Conservation (phyloP, 2,329 filamentous ascomycete species). For the Fusarium continuum region DNA sequence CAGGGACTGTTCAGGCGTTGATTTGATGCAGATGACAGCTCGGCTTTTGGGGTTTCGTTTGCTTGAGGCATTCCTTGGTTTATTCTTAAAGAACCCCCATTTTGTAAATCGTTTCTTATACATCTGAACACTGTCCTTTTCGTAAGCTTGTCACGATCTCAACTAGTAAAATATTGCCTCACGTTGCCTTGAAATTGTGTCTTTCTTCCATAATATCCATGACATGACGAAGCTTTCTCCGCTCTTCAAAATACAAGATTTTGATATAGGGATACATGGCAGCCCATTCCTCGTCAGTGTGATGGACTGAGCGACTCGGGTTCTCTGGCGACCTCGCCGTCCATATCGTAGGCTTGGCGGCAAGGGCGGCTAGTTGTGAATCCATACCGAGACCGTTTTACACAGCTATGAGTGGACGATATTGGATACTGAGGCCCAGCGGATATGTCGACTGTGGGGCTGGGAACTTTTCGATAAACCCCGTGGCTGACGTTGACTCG, state of each 20-base stretch:
- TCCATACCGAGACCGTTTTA: background rate
- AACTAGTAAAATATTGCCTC: background rate
- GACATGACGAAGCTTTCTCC: slow-evolving; percentile 16
- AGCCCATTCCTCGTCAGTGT: slow-evolving; percentile 14
- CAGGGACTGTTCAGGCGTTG: background rate
- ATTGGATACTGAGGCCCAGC: background rate
- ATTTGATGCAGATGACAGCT: background rate
- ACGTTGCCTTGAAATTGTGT: slow-evolving; percentile 26
- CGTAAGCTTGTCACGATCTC: background rate
- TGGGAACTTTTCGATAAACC: background rate
- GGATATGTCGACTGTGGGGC: background rate
- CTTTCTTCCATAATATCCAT: slow-evolving; percentile 21
- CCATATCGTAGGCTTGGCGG: background rate
- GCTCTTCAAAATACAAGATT: slow-evolving; percentile 6
- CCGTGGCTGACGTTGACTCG: background rate
- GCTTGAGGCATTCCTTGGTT: background rate
- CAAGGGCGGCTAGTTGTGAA: background rate
- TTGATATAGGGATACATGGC: slow-evolving; percentile 6
- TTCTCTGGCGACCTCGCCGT: background rate
- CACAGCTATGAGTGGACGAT: background rate
- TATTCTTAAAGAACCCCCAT: slow-evolving; percentile 25
- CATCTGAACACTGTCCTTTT: background rate
- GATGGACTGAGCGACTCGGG: background rate
- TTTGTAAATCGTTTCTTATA: slow-evolving; percentile 27
- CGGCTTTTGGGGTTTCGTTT: background rate